A percentile compares a stretch with the other conserved stretches of the same genome.
Conservation (phyloP, 2,329 filamentous ascomycete species). For the Botrytis pseudocinerea region DNA sequence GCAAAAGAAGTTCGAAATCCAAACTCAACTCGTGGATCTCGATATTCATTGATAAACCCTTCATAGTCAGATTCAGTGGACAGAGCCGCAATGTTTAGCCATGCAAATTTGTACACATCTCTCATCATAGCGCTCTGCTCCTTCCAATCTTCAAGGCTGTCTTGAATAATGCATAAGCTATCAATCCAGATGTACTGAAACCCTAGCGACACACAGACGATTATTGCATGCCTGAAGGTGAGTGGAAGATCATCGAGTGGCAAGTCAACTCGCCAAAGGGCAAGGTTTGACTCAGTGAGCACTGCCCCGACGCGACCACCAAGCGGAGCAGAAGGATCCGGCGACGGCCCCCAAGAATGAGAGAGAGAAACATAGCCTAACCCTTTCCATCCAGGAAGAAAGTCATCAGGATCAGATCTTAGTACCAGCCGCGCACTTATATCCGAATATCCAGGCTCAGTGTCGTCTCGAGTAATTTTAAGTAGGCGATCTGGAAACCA, state of each 20-base stretch:
- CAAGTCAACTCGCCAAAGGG: not conserved
- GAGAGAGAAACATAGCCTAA: not conserved
- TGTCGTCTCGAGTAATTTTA: not conserved
- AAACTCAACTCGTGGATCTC: not conserved
- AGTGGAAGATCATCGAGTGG: slow-evolving; percentile 5
- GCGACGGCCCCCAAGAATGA: not conserved
- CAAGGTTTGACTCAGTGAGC: slow-evolving; percentile 2
- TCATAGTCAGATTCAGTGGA: not conserved
- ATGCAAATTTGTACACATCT: slow-evolving; percentile 25
- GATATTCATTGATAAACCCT: not conserved
- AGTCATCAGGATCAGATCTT: not conserved
- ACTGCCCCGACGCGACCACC: not conserved
- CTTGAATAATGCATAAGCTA: slow-evolving; percentile 13
- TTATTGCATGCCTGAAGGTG: not conserved
- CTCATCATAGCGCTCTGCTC: slow-evolving; percentile 26
- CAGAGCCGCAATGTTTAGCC: not conserved
- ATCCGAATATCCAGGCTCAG: not conserved
- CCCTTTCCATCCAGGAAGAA: not conserved
- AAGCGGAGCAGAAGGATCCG: not conserved
- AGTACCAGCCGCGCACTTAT: not conserved
- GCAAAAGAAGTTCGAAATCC: not conserved
- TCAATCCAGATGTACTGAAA: slow-evolving; percentile 10
- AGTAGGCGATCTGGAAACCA: slow-evolving; percentile 4
- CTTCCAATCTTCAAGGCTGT: slow-evolving; percentile 26
- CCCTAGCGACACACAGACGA: not conserved